Evolutionary conservation across 805 yeast species (phyloP).

Genomic region (Candida pseudoglaebosa): DNA sequence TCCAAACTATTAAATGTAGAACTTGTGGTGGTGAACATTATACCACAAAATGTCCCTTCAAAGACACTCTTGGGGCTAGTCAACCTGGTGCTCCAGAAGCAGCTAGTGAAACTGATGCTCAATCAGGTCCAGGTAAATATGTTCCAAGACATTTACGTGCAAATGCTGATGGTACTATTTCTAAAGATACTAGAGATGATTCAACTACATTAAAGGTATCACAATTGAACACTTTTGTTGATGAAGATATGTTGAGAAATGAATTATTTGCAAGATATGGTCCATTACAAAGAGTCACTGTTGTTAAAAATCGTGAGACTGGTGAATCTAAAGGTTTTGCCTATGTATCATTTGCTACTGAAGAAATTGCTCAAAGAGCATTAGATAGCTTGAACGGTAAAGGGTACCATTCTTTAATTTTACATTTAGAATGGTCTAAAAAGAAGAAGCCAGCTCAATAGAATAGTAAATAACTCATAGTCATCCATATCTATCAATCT

Average conservation of each 20-base stretch:
- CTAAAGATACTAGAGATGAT: slow-evolving; percentile 65
- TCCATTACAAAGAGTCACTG: slow-evolving; percentile 67
- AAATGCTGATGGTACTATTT: slow-evolving; percentile 39
- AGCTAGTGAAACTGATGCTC: slow-evolving; percentile 17
- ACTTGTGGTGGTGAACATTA: slow-evolving; percentile 91
- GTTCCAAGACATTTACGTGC: slow-evolving; percentile 45
- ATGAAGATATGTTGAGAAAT: slow-evolving; percentile 73
- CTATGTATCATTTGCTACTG: slow-evolving; percentile 75
- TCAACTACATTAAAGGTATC: slow-evolving; percentile 84
- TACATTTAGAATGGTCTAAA: slow-evolving; percentile 45
- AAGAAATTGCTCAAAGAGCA: slow-evolving; percentile 71
- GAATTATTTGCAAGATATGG: slow-evolving; percentile 69
- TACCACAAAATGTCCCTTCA: slow-evolving; percentile 94
- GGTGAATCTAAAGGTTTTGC: slow-evolving; percentile 96
- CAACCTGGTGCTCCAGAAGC: slow-evolving; percentile 36
- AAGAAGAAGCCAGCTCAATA: slow-evolving; percentile 29
- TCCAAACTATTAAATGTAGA: slow-evolving; percentile 68
- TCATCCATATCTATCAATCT: no score
- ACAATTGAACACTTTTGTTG: slow-evolving; percentile 81
- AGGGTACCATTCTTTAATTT: slow-evolving; percentile 88
- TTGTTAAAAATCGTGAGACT: slow-evolving; percentile 88
- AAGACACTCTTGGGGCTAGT: slow-evolving; percentile 65
- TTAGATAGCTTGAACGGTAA: slow-evolving; percentile 75
- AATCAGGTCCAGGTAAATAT: slow-evolving; percentile 30
- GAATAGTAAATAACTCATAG: no score